These are phyloP conservation scores for Fusarium pininemorale DNA, from an alignment of 2,329 filamentous ascomycete species.

Conservation along the genomic window DNA sequence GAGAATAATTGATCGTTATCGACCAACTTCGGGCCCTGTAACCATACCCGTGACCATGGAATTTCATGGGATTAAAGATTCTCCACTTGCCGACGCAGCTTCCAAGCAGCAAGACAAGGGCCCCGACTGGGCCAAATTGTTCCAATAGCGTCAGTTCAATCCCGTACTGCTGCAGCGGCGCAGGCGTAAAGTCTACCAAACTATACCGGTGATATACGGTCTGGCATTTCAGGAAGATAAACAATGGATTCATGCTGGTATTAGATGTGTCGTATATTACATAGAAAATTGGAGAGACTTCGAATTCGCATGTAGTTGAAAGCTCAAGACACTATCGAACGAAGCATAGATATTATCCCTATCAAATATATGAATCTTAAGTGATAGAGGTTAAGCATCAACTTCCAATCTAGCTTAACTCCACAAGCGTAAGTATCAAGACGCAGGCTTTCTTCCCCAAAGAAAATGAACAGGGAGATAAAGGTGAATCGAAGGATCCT, in stretches of 20 bases:
- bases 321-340: background rate
- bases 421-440: rapidly evolving
- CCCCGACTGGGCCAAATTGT: rapidly evolving
- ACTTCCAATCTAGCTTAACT: background rate
- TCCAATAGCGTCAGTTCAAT: background rate
- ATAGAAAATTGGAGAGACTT: no score
- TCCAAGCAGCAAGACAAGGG: no score
- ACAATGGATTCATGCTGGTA: no score
- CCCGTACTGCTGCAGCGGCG: no score
- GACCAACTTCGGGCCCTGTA: background rate
- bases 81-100: background rate
- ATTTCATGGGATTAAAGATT: background rate
- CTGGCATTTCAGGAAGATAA: rapidly evolving
- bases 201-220: background rate
- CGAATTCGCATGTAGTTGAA: no score
- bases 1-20: background rate
- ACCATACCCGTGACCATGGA: background rate
- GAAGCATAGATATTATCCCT: background rate
- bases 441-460: background rate
- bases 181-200: no score
- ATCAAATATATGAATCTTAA: background rate
- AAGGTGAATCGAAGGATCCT: background rate
- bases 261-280: background rate
- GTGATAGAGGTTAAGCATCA: rapidly evolving
- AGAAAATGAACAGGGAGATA: background rate